Evolutionary conservation across 1,139 yeast genomes (phyloP).

Genomic region (Geotrichum macrosporum): DNA sequence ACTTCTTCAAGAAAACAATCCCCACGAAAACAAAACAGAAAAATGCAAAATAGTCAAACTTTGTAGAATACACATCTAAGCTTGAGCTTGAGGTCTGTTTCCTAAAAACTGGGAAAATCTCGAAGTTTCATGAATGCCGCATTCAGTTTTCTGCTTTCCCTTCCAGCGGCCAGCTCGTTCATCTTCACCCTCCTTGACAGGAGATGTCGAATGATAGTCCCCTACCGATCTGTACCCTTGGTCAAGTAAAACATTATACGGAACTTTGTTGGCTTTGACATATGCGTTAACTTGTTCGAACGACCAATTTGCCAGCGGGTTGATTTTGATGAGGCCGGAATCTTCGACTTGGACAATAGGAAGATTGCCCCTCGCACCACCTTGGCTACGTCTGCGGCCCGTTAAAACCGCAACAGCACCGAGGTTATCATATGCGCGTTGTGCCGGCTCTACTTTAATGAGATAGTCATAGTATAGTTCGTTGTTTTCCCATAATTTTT

Average conservation of each 20-base stretch:
- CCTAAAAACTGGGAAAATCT: slow-evolving; percentile 59
- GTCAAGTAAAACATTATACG: slow-evolving; percentile 79
- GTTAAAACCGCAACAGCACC: slow-evolving; percentile 80
- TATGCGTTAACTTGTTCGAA: slow-evolving; percentile 68
- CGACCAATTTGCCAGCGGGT: slow-evolving; percentile 84
- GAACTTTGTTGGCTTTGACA: slow-evolving; percentile 66
- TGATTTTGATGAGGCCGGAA: slow-evolving; percentile 72
- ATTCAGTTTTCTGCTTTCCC: slow-evolving; percentile 87
- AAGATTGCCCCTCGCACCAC: slow-evolving; percentile 72
- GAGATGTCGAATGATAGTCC: slow-evolving; percentile 91
- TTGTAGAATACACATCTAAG: too few relatives aligned
- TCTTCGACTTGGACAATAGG: slow-evolving; percentile 74
- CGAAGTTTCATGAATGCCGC: slow-evolving; percentile 86
- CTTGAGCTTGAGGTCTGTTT: slow-evolving; percentile 14
- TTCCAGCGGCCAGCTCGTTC: slow-evolving; percentile 97
- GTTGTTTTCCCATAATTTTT: slow-evolving; percentile 74
- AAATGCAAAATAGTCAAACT: not conserved
- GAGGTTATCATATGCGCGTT: slow-evolving; percentile 72
- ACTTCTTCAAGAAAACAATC: too few relatives aligned
- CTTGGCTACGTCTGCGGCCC: slow-evolving; percentile 88
- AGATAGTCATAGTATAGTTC: slow-evolving; percentile 78
- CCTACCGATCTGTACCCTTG: slow-evolving; percentile 89
- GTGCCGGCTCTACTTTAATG: slow-evolving; percentile 90
- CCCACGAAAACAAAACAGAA: not conserved
- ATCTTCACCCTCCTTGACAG: slow-evolving; percentile 87